These are phyloP conservation scores for Lasiodiplodia citricola DNA, from an alignment of 2,329 filamentous ascomycete genomes.

Conservation along the genomic window DNA sequence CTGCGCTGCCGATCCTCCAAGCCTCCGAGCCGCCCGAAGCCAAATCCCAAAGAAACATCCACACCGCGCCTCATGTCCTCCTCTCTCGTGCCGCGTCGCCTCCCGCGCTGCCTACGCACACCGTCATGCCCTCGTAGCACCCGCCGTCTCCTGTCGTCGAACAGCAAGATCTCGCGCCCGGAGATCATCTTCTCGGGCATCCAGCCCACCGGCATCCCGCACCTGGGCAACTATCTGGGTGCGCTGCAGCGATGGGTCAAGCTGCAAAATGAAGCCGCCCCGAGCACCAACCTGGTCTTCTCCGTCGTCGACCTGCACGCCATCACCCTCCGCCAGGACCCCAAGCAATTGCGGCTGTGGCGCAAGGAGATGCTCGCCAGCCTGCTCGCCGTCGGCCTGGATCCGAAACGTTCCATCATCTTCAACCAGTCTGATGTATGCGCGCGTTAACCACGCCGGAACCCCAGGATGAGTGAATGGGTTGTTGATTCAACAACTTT, in stretches of 20 bases:
- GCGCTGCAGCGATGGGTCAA: constrained; percentile 85
- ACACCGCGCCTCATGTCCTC: neutral
- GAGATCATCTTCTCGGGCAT: constrained; percentile 89
- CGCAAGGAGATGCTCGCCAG: constrained; percentile 79
- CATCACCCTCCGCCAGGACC: constrained; percentile 77
- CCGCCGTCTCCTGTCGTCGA: neutral
- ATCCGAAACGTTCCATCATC: constrained; percentile 75
- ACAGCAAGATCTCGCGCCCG: constrained; percentile 2
- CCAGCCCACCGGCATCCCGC: constrained; percentile 91
- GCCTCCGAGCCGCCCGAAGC: neutral
- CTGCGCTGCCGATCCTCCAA: constrained; percentile 4
- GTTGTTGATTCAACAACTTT: constrained; percentile 2
- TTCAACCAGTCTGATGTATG: constrained; percentile 82
- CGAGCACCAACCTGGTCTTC: constrained; percentile 71
- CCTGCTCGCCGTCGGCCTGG: constrained; percentile 81
- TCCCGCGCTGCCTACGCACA: constrained; percentile 3
- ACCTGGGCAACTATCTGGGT: constrained; percentile 94
- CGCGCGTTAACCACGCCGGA: constrained; percentile 16
- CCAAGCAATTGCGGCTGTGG: constrained; percentile 64
- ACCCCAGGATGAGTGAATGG: neutral
- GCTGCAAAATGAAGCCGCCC: constrained; percentile 69
- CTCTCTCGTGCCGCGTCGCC: constrained; percentile 8
- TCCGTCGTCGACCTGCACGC: constrained; percentile 94
- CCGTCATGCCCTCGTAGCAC: neutral
- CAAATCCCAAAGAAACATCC: neutral